Base-by-base conservation (phyloP, 1,284 basidiomycete genomes). In the Porogramme epimiltina region DNA sequence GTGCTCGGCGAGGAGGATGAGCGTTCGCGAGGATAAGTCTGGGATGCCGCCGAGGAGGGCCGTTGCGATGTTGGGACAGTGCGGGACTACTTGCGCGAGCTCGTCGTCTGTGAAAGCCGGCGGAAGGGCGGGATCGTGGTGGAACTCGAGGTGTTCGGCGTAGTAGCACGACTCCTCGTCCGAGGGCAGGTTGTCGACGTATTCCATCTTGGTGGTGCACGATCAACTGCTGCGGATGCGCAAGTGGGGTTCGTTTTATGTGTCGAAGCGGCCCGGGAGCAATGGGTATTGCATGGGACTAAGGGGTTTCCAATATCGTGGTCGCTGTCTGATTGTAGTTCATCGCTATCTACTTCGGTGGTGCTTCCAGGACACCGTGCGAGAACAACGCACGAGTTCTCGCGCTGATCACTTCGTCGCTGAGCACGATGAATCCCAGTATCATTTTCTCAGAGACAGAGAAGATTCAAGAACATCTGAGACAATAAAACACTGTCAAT, bases 31-130 rank as follows among this genome's bases (percentile, higher is more conserved):
- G 34, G 87, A 83, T 15, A 85, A 78, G 50, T 83, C 79, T 25
- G 75, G 73, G 6, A 89, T 80, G 20, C 85, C 87, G 24, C 81
- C 84, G 26, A 97, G 73, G 58, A 89, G 84, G 37, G 89, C 78
- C 3, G 87, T 85, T 63, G 91, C 81, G 46, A 98, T 76, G 50
- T 88, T 81, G 6, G 83, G 81, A 65, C 88, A 89, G 38, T 72
- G 71, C 1, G 72, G 67, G 49, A 97, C 72, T 18, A 91, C 79
- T 8, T 70, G 63, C 34, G 80, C 78, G 39, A 98, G 77, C 36
- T 83, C 77, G 40, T 83, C 78, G 63, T 94, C 85, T 25, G 78
- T 79, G 19, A 95, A 73, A 26, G 49, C 50, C 26, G 61, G 56
- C 22, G 61, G 36, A 11, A 40, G 65, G 58, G 45, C 73, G 5